Base-by-base conservation (phyloP, 176 grass and related monocot genomes). In the Dendrocalamus sinicus region DNA sequence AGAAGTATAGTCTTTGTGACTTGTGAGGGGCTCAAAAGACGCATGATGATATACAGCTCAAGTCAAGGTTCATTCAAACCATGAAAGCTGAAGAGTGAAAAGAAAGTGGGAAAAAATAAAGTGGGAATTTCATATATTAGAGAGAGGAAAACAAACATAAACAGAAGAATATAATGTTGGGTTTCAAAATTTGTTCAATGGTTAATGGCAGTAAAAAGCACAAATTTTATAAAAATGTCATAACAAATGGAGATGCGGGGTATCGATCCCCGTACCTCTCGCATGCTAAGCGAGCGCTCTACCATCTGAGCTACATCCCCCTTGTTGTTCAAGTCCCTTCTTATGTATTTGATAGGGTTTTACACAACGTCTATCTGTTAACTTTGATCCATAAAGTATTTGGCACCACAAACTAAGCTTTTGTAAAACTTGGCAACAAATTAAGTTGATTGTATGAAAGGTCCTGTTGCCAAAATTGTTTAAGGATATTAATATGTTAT, bases 221-320 rank as follows among this genome's bases (percentile, higher is more conserved):
- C 2, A 64, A 26, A 64, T 14, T 6, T 30, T 65, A 2, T 32
- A 20, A 6, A 62, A 62, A 26, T 5, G 3, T 4, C 0, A 61
- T 3, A 23, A 11, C 9, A 8, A 2, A 37, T 98, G 88, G 90
- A 98, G 96, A 98, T 92, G 91, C 90, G 73, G 93, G 90, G 89
- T 92, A 98, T 95, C 91, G 88, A 94, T 98, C 93, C 93, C 91
- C 93, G 83, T 95, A 79, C 96, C 91, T 98, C 96, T 98, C 89
- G 89, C 95, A 98, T 98, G 93, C 93, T 91, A 98, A 98, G 96
- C 93, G 89, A 94, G 93, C 89, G 88, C 91, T 95, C 91, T 94
- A 95, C 91, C 96, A 95, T 98, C 91, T 98, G 91, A 98, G 93
- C 95, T 95, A 93, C 93, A 95, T 95, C 89, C 91, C 91, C 95